Base-by-base conservation (phyloP, 345 rosid species). In the Linum lewisii region DNA sequence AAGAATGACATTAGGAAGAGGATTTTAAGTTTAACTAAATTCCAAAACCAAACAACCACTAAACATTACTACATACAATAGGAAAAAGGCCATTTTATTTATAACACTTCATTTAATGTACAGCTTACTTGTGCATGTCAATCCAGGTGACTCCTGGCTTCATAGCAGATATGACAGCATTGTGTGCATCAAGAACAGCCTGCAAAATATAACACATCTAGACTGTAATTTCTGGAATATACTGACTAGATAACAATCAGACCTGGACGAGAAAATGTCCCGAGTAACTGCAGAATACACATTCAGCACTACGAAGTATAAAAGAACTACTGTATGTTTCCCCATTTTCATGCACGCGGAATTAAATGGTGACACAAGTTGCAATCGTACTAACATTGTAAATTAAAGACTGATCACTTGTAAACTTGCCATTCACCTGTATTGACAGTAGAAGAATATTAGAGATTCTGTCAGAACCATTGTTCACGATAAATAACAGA, bases 341-440 rank as follows among this genome's bases (percentile, higher is more conserved):
- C 22, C 16, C n/a, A 21, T 56, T 42, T 55, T 36, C 34, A 57
- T 25, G 29, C 54, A 42, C 23, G 19, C 37, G 7, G 23, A 20
- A 62, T 14, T 37, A 23, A 47, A 51, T 9, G 32, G 16, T 51
- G 5, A 18, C 42, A 21, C 2, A 50, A 49, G 23, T 32, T 60
- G 15, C n/a, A 24, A 38, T n/a, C 24, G 26, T 22, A 70, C 95
- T 84, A 76, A 90, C 97, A 63, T 84, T 85, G 71, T 90, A 90
- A 70, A 90, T 76, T 23, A 87, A 78, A 71, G 79, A 65, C 63
- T 90, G 94, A 75, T 83, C 85, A 24, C 84, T 84, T 23, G 97
- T 83, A 72, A 90, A 90, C 79, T 77, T 87, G 69, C 97, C 94
- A 78, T 90, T 90, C 37, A 90, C 94, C 97, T 90, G 84, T 66